Evolutionary conservation across 108 stramenopile genomes (phyloP).

Genomic region (Skeletonema marinoi): DNA sequence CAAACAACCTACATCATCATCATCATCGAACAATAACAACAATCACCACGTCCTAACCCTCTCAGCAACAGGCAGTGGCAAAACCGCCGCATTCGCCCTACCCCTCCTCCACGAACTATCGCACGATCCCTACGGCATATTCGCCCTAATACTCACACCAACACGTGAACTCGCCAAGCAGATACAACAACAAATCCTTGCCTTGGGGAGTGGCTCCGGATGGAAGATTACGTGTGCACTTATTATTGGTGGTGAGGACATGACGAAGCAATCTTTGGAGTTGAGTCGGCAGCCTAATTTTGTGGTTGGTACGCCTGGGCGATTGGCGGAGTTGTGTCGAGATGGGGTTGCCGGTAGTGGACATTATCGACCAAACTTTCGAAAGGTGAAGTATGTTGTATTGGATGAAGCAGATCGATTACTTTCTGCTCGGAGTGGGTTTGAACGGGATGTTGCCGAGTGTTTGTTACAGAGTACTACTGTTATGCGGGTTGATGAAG

Average conservation of each 20-base stretch:
- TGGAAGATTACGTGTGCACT: constrained; percentile 78
- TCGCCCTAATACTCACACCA: constrained; percentile 90
- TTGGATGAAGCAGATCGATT: constrained; percentile 98
- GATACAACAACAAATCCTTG: constrained; percentile 92
- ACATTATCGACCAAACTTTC: constrained; percentile 62
- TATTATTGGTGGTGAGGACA: constrained; percentile 92
- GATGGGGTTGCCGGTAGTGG: constrained; percentile 23
- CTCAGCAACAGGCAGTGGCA: constrained; percentile 85
- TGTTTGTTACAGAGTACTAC: constrained; percentile 70
- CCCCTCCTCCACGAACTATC: constrained; percentile 89
- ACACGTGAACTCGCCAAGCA: constrained; percentile 98
- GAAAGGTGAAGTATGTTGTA: constrained; percentile 85
- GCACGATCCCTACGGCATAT: constrained; percentile 91
- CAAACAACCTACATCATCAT: constrained; percentile 14
- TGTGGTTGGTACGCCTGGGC: constrained; percentile 95
- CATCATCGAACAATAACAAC: neutral
- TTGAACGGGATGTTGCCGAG: constrained; percentile 91
- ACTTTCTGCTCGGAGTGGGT: constrained; percentile 76
- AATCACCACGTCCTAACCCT: constrained; percentile 67
- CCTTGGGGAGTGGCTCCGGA: constrained; percentile 77
- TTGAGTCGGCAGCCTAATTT: constrained; percentile 89
- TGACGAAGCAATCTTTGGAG: constrained; percentile 73
- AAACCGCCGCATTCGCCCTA: constrained; percentile 92
- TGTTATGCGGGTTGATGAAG: constrained; percentile 3
- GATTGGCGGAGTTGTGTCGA: constrained; percentile 87